These are phyloP conservation scores for Ogataea trehalophila DNA, from an alignment of 805 yeast genomes.

Conservation along the genomic window DNA sequence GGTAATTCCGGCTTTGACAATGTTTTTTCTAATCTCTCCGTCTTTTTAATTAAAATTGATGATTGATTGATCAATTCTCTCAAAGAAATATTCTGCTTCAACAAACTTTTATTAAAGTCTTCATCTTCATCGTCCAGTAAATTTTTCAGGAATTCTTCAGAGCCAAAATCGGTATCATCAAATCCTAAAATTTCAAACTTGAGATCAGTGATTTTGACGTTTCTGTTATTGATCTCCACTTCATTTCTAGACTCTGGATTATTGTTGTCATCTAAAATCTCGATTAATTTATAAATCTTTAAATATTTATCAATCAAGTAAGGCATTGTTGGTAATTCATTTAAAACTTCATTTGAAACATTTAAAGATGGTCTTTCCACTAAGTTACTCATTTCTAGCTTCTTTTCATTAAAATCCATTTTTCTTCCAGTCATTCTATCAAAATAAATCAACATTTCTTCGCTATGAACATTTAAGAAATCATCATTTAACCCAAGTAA, in stretches of 20 bases:
- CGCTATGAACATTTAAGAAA: constrained; percentile 55
- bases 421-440: constrained; percentile 68
- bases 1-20: constrained; percentile 23
- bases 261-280: constrained; percentile 33
- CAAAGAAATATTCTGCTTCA: constrained; percentile 18
- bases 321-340: constrained; percentile 65
- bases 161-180: constrained; percentile 53
- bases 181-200: constrained; percentile 38
- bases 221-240: constrained; percentile 15
- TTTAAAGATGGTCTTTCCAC: constrained; percentile 54
- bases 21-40: constrained; percentile 12
- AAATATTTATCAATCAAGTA: constrained; percentile 62
- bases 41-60: constrained; percentile 16
- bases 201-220: constrained; percentile 17
- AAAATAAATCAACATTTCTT: constrained; percentile 62
- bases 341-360: constrained; percentile 46
- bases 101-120: constrained; percentile 20
- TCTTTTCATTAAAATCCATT: constrained; percentile 54
- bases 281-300: constrained; percentile 53
- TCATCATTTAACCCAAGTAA: constrained; percentile 58
- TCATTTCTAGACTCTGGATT: constrained; percentile 11
- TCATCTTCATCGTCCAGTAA: constrained; percentile 27
- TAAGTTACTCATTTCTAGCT: constrained; percentile 50
- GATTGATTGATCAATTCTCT: constrained; percentile 25
- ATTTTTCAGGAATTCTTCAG: constrained; percentile 54